A percentile compares a stretch with the other conserved stretches of the same genome.
Evolutionary conservation across 1,139 yeast species (phyloP).

Genomic region (Pneumocystis canis): DNA sequence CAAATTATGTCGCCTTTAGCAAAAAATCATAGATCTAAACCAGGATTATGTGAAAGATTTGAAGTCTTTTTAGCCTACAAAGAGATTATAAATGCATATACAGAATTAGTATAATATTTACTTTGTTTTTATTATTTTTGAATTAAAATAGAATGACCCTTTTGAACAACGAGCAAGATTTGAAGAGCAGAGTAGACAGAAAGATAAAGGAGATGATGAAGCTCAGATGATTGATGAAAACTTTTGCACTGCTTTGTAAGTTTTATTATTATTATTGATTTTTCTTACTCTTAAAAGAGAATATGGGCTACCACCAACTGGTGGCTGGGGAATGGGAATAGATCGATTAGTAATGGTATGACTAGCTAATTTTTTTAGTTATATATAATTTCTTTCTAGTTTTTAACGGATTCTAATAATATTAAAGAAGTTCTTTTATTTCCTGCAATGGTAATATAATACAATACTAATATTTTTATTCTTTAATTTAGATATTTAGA

Average conservation of each 20-base stretch:
- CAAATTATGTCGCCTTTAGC: constrained; percentile 99
- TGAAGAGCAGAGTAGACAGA: constrained; percentile 97
- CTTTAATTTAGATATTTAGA: background rate
- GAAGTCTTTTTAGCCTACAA: constrained; percentile 97
- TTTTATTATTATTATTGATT: background rate
- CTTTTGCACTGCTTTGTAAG: constrained; percentile 73
- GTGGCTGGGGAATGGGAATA: constrained; percentile 99
- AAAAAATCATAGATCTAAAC: constrained; percentile 78
- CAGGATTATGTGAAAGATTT: constrained; percentile 95
- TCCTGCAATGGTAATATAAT: constrained; percentile 96
- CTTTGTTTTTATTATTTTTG: constrained; percentile 30
- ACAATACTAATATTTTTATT: background rate
- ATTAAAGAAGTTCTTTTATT: constrained; percentile 93
- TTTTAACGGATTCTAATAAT: constrained; percentile 88
- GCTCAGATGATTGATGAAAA: constrained; percentile 94
- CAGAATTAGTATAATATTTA: constrained; percentile 97
- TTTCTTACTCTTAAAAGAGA: constrained; percentile 29
- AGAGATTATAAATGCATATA: constrained; percentile 96
- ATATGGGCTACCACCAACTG: constrained; percentile 98
- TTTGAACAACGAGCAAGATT: constrained; percentile 69
- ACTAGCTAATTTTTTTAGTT: background rate
- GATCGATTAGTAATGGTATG: constrained; percentile 80
- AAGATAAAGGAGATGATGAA: constrained; percentile 98
- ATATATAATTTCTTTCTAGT: constrained; percentile 20
- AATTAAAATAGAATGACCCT: constrained; percentile 38